phyloP scores from a whole-genome alignment of 768 basidiomycete genomes.

The Lentinula edodes region DNA sequence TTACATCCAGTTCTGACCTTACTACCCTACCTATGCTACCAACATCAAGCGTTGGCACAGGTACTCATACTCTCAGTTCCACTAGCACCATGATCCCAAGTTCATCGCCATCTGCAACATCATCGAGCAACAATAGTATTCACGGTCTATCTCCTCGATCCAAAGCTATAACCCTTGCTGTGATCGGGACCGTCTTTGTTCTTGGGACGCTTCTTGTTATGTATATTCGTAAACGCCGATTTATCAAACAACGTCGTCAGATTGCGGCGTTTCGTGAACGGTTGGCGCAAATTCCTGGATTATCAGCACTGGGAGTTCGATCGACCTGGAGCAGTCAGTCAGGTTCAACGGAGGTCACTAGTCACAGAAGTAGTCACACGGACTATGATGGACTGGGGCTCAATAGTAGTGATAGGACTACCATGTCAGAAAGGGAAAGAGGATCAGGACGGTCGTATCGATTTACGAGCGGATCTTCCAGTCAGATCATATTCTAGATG shows the following conservation, averaged over 20 bases:
- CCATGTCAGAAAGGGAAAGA: background rate
- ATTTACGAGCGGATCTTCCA: background rate
- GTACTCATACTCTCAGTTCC: background rate
- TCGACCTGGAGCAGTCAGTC: background rate
- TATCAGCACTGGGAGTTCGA: background rate
- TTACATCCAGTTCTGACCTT: background rate
- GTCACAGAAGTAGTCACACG: background rate
- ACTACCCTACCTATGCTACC: background rate
- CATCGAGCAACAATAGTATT: background rate
- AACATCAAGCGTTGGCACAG: background rate
- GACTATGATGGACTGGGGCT: background rate
- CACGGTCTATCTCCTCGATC: background rate
- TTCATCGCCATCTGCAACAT: background rate
- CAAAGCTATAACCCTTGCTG: background rate
- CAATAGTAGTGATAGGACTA: background rate
- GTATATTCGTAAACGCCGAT: background rate
- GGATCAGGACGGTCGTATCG: background rate
- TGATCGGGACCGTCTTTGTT: background rate
- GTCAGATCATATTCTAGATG: background rate
- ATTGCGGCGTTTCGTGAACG: background rate
- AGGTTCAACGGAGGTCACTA: background rate
- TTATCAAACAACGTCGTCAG: background rate
- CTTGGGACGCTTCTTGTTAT: background rate
- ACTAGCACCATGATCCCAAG: background rate
- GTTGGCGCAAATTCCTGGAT: background rate